These are phyloP conservation scores for Mycena floridula DNA, from an alignment of 768 basidiomycete species.

Conservation along the genomic window DNA sequence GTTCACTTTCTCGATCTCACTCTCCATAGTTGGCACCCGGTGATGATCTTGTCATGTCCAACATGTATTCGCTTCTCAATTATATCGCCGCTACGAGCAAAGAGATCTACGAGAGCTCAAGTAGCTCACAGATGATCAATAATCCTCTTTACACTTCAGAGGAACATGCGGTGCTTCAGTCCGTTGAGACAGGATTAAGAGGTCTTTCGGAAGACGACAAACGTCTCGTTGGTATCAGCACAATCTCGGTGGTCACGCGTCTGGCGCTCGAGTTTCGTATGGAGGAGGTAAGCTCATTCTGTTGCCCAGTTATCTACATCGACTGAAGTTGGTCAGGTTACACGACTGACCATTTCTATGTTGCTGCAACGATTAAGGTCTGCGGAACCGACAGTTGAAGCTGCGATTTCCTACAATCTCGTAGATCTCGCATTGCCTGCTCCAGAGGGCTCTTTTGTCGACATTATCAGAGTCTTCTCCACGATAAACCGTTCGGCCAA, in stretches of 20 bases:
- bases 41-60: slow-evolving; percentile 87
- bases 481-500: slow-evolving; percentile 81
- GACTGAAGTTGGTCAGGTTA: slow-evolving; percentile 45
- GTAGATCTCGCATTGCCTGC: slow-evolving; percentile 84
- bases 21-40: slow-evolving; percentile 68
- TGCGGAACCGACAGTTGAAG: slow-evolving; percentile 84
- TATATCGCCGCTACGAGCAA: slow-evolving; percentile 83
- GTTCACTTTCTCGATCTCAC: slow-evolving; percentile 1
- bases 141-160: slow-evolving; percentile 34
- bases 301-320: not conserved
- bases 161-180: slow-evolving; percentile 47
- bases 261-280: slow-evolving; percentile 82
- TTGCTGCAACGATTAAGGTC: slow-evolving; percentile 79
- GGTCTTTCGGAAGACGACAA: slow-evolving; percentile 81
- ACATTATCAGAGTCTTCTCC: slow-evolving; percentile 83
- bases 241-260: slow-evolving; percentile 85
- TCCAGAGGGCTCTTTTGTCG: slow-evolving; percentile 69
- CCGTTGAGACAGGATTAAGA: slow-evolving; percentile 56
- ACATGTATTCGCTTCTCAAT: slow-evolving; percentile 95
- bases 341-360: slow-evolving; percentile 87
- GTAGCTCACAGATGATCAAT: slow-evolving; percentile 33
- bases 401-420: slow-evolving; percentile 86
- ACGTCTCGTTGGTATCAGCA: slow-evolving; percentile 79
- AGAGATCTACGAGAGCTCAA: slow-evolving; percentile 54
- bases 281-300: slow-evolving; percentile 55